Evolutionary conservation across 306 rosid genomes (phyloP), one percentile per base, ranked within the genome.

Genomic region (Cucurbita ficifolia): DNA sequence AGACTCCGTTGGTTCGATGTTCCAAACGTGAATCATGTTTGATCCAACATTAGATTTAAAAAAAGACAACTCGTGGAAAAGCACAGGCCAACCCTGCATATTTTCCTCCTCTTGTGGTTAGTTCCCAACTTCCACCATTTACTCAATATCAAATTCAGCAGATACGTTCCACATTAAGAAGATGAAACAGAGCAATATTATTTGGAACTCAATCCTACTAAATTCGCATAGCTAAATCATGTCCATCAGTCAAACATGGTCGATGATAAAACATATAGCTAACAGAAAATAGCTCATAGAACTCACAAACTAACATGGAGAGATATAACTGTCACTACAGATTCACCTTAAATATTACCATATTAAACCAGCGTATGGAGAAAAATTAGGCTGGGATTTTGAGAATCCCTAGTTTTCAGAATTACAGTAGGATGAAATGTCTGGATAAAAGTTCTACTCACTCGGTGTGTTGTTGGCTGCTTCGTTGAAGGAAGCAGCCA

Each of bases 401-500:
- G 42, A 29, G 4, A 58, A 29, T 0, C 19, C 63, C 14, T 13
- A 24, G 14, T 11, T 24, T 24, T 24, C 3, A 24, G 63, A 22
- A 24, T 6, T 57, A 57, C 54, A 21, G 40, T 21, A 67, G 18
- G 6, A 45, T 43, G 36, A 67, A 45, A 45, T 7, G 71, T 35
- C 49, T 11, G 33, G 13, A 52, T 19, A 71, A 35, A 70, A 17
- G 74, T 86, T 62, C 38, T 80, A 87, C 50, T 10, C 80, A 70
- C 75, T 79, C 78, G 87, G 81, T 42, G 81, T 77, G 36, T 50
- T 82, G 0, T 67, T 16, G 29, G 74, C 42, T 64, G 92, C 89
- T 77, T 87, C 96, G n/a, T 80, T 79, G 49, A 94, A 75, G 9
- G 97, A 87, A 42, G 96, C 84, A 72, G 91, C 98, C 78, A 90